Percentiles rank a stretch among this genome's conserved stretches.
phyloP scores from a whole-genome alignment of 2,329 filamentous ascomycete genomes.

The Zasmidium cellare region DNA sequence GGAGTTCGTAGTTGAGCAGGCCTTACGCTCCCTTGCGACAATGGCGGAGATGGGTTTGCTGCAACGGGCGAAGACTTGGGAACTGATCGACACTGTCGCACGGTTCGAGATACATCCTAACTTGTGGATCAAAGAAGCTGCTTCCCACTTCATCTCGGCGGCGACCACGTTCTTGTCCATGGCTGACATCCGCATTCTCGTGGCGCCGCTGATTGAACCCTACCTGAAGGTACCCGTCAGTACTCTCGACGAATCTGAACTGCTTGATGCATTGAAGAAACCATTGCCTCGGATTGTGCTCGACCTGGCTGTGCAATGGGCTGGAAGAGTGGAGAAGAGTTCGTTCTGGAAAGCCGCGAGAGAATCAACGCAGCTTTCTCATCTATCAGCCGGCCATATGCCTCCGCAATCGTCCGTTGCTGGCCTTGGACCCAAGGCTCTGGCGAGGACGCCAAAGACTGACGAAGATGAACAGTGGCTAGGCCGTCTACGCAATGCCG shows the following conservation, averaged over 20 bases:
- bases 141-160: constrained; percentile 77
- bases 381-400: constrained; percentile 47
- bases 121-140: constrained; percentile 89
- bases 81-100: constrained; percentile 78
- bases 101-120: constrained; percentile 94
- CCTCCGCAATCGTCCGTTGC: constrained; percentile 59
- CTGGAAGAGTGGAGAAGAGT: constrained; percentile 65
- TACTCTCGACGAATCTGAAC: constrained; percentile 67
- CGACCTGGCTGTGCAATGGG: constrained; percentile 85
- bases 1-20: constrained; percentile 90
- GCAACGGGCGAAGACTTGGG: constrained; percentile 81
- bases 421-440: constrained; percentile 57
- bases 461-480: constrained; percentile 96
- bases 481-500: constrained; percentile 77
- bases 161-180: constrained; percentile 72
- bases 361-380: constrained; percentile 68
- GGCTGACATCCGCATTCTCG: constrained; percentile 80
- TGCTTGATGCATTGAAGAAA: constrained; percentile 81
- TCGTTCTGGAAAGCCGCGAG: constrained; percentile 82
- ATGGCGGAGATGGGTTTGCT: constrained; percentile 87
- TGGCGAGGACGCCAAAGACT: constrained; percentile 69
- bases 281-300: constrained; percentile 78
- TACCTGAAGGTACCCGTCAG: constrained; percentile 76
- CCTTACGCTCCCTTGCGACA: constrained; percentile 81
- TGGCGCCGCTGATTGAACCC: constrained; percentile 75